phyloP scores from a whole-genome alignment of 768 basidiomycete species.

The Amyloporia xantha region DNA sequence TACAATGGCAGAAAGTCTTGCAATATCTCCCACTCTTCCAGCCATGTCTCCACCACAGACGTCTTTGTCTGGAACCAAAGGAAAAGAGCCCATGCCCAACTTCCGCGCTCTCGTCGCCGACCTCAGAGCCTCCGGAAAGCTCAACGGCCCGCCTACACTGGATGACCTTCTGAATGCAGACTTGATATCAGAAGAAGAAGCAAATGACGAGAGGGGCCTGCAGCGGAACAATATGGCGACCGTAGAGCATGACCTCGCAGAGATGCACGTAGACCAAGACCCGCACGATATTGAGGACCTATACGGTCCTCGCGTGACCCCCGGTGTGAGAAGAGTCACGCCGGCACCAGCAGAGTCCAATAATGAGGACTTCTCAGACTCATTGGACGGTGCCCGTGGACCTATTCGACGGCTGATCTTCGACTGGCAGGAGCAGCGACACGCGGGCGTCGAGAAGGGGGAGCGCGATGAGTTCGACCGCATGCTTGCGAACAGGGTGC shows the following conservation, averaged over 20 bases:
- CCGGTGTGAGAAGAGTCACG: not conserved
- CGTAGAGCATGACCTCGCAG: not conserved
- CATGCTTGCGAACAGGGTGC: not conserved
- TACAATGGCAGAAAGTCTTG: no score
- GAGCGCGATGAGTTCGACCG: not conserved
- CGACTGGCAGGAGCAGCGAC: not conserved
- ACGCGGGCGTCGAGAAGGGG: not conserved
- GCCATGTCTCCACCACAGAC: not conserved
- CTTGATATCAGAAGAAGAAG: not conserved
- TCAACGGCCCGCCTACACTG: constrained; percentile 6
- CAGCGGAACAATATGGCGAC: not conserved
- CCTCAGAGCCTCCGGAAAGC: constrained; percentile 10
- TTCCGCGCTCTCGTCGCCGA: constrained; percentile 7
- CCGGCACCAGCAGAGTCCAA: not conserved
- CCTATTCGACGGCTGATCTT: not conserved
- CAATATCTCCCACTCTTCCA: not conserved
- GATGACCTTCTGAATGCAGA: not conserved
- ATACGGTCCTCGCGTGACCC: not conserved
- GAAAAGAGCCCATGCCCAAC: not conserved
- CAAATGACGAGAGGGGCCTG: not conserved
- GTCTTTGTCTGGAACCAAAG: not conserved
- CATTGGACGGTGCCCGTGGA: not conserved
- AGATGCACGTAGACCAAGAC: not conserved
- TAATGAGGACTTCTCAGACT: not conserved
- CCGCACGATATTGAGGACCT: not conserved